phyloP scores from a whole-genome alignment of 176 grass and related monocot genomes.

The Aegilops sharonensis region DNA sequence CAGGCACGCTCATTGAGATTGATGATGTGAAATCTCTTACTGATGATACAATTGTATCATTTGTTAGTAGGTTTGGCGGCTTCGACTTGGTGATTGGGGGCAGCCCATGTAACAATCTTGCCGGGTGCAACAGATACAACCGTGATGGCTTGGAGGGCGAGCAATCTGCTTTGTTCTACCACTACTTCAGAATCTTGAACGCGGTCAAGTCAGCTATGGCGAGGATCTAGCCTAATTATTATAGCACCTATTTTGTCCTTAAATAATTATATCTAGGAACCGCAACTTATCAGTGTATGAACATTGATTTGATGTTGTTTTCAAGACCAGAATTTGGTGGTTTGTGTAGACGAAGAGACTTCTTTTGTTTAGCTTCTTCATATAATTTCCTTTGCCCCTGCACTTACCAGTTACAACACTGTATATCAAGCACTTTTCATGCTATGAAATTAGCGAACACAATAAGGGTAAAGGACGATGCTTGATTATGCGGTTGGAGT shows the following conservation, averaged over 20 bases:
- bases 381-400: neutral
- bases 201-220: conserved; percentile 46
- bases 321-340: neutral
- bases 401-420: too few relatives aligned
- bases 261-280: neutral
- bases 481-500: too few relatives aligned
- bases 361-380: neutral
- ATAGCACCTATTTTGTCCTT: neutral
- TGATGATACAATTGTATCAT: conserved; percentile 22
- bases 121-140: conserved; percentile 61
- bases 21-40: conserved; percentile 47
- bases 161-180: conserved; percentile 65
- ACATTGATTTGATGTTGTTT: neutral
- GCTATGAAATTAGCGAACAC: too few relatives aligned
- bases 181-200: conserved; percentile 70
- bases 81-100: conserved; percentile 79
- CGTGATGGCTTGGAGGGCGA: conserved; percentile 39
- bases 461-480: too few relatives aligned
- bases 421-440: too few relatives aligned
- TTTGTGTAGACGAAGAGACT: neutral
- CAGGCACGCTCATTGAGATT: conserved; percentile 53
- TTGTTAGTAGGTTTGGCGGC: conserved; percentile 42
- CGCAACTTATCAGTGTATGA: neutral
- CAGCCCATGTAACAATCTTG: conserved; percentile 76
- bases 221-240: conserved; percentile 14